Percentiles rank a stretch among this genome's conserved stretches.
phyloP scores from a whole-genome alignment of 2,329 filamentous ascomycete species.

The Penicillium hordei region DNA sequence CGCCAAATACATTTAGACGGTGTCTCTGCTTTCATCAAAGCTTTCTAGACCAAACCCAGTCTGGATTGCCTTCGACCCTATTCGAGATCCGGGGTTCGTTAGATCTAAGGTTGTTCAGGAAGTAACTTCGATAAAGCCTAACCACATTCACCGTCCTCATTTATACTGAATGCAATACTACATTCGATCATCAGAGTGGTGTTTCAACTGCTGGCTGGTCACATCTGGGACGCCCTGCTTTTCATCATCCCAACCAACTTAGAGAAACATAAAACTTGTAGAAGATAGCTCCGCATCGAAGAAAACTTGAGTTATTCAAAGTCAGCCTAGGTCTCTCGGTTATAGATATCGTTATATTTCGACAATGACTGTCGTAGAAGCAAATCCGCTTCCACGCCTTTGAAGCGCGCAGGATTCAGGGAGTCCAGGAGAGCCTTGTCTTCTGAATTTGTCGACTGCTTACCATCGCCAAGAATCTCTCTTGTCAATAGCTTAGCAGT shows the following conservation, averaged over 20 bases:
- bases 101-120: too few species aligned
- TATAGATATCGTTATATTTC: slow-evolving; percentile 37
- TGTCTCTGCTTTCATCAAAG: too few species aligned
- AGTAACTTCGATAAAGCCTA: too few species aligned
- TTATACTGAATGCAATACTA: too few species aligned
- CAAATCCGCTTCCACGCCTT: slow-evolving; percentile 17
- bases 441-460: not conserved
- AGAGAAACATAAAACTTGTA: not conserved
- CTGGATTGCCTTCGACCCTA: too few species aligned
- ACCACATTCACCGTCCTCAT: too few species aligned
- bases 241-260: not conserved
- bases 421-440: slow-evolving; percentile 10
- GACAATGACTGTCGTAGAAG: slow-evolving; percentile 27
- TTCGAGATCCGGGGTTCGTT: too few species aligned
- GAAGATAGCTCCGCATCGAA: not conserved
- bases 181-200: not conserved
- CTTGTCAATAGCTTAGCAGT: slow-evolving; percentile 28
- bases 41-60: too few species aligned
- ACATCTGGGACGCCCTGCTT: not conserved
- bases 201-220: not conserved
- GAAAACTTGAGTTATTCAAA: not conserved
- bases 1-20: not conserved
- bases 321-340: slow-evolving; percentile 4
- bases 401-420: slow-evolving; percentile 29
- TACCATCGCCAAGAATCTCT: slow-evolving; percentile 18